A percentile compares a stretch with the other conserved stretches of the same genome.
Conservation (phyloP, 257 asterid species). For the Perilla frutescens region DNA sequence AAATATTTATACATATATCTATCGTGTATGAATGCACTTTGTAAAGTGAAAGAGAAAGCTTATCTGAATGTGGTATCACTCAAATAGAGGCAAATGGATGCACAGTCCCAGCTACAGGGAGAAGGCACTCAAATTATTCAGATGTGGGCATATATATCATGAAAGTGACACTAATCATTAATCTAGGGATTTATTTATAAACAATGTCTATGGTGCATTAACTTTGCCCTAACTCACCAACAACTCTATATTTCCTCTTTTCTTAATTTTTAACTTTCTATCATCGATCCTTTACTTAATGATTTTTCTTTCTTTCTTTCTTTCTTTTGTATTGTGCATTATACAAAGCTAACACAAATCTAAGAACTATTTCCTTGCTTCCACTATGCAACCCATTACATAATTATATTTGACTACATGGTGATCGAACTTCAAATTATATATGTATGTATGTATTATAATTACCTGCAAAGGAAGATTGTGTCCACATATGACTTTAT, state of each 20-base stretch:
- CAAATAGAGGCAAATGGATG: constrained; percentile 15
- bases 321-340: too few relatives aligned
- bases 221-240: constrained; percentile 35
- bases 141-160: constrained; percentile 27
- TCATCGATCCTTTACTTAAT: too few relatives aligned
- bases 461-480: too few relatives aligned
- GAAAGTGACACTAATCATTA: constrained; percentile 42
- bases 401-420: too few relatives aligned
- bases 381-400: neutral
- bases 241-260: constrained; percentile 12
- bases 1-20: neutral
- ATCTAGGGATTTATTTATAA: constrained; percentile 2
- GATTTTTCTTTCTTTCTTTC: too few relatives aligned
- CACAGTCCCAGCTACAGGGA: constrained; percentile 38
- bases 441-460: too few relatives aligned
- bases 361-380: constrained; percentile 8
- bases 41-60: constrained; percentile 16
- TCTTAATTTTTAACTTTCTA: too few relatives aligned
- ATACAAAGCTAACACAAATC: neutral
- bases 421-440: too few relatives aligned
- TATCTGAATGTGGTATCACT: neutral
- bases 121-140: constrained; percentile 34
- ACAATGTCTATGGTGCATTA: neutral
- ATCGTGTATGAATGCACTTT: neutral
- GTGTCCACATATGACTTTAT: too few relatives aligned